phyloP scores from a whole-genome alignment of 495 filamentous ascomycete genomes.

The Tuber borchii region DNA sequence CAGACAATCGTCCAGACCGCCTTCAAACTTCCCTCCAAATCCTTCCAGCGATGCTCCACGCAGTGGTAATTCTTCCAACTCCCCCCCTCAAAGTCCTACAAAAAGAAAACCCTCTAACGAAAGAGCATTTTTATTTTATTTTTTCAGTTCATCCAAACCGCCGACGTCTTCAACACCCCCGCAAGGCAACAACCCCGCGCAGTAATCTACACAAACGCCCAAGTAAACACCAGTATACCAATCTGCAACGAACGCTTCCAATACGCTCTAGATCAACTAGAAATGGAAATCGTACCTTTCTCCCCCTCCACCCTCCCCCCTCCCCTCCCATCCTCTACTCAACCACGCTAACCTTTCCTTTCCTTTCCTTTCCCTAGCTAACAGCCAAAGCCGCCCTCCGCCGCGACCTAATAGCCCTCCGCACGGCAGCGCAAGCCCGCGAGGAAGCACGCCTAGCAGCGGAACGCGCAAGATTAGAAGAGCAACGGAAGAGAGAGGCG shows the following conservation, averaged over 20 bases:
- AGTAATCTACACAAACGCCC: slow-evolving; percentile 36
- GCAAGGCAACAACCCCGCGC: slow-evolving; percentile 28
- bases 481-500: slow-evolving; percentile 8
- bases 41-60: slow-evolving; percentile 37
- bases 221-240: slow-evolving; percentile 22
- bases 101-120: background rate
- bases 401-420: slow-evolving; percentile 27
- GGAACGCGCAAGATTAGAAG: slow-evolving; percentile 8
- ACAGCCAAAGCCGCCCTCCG: slow-evolving; percentile 31
- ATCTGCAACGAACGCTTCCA: slow-evolving; percentile 37
- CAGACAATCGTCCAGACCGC: background rate
- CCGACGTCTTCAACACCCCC: slow-evolving; percentile 38
- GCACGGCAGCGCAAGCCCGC: slow-evolving; percentile 21
- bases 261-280: slow-evolving; percentile 37
- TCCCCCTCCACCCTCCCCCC: background rate
- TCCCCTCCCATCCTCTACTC: too few species aligned
- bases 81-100: background rate
- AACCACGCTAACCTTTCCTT: background rate
- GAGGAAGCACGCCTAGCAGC: slow-evolving; percentile 9
- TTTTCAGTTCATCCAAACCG: slow-evolving; percentile 40
- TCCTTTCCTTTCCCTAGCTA: slow-evolving; percentile 8
- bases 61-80: slow-evolving; percentile 25
- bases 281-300: slow-evolving; percentile 30
- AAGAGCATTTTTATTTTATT: too few species aligned
- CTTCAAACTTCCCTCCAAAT: slow-evolving; percentile 27